Evolutionary conservation across 345 rosid genomes (phyloP).

Genomic region (Citrus medica): DNA sequence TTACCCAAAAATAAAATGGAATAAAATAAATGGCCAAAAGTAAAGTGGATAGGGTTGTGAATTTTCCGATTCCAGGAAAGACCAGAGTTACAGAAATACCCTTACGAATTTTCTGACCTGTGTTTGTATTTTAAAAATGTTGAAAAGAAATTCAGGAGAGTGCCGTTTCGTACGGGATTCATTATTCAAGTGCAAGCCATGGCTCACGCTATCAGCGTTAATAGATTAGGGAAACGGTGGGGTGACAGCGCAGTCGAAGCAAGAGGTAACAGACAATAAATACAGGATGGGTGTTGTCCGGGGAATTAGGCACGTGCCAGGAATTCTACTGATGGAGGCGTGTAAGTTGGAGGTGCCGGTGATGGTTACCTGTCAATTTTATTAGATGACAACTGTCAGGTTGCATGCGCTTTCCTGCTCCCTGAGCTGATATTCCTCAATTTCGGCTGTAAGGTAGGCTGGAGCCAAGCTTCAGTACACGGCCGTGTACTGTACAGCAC

Average conservation of each 20-base stretch:
- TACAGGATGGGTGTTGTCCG: not conserved
- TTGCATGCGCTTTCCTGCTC: not conserved
- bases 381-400: not conserved
- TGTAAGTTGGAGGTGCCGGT: not conserved
- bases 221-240: not conserved
- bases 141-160: not conserved
- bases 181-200: not conserved
- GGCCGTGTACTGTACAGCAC: too few relatives aligned
- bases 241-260: not conserved
- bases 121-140: not conserved
- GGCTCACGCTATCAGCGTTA: not conserved
- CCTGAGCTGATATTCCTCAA: too few relatives aligned
- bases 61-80: not conserved
- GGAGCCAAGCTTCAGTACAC: not conserved
- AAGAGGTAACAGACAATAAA: not conserved
- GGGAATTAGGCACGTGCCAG: not conserved
- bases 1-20: not conserved
- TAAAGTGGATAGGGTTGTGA: slow-evolving; percentile 18
- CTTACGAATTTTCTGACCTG: not conserved
- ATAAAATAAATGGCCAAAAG: not conserved
- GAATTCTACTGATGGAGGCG: not conserved
- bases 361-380: too few relatives aligned
- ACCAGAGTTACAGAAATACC: not conserved
- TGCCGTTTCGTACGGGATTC: not conserved
- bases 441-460: too few relatives aligned